A percentile compares a stretch with the other conserved stretches of the same genome.
phyloP scores from a whole-genome alignment of 805 yeast genomes.

The Kuraishia hungarica region DNA sequence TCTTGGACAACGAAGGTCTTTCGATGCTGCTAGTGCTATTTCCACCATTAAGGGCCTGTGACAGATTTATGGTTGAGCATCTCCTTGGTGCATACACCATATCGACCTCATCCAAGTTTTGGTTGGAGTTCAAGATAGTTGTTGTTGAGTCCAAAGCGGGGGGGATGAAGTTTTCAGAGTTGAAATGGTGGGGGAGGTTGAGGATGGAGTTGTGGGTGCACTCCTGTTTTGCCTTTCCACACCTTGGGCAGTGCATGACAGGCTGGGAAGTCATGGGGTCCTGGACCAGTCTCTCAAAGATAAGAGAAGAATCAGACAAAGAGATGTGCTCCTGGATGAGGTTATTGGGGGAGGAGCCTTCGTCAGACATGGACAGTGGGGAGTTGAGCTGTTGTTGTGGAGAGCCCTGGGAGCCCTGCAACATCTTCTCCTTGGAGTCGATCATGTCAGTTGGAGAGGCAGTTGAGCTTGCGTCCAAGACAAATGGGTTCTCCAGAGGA shows the following conservation, averaged over 20 bases:
- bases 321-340: neutral
- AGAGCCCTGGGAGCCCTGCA: neutral
- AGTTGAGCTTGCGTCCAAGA: neutral
- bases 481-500: neutral
- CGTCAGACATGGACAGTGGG: conserved; percentile 1
- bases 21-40: no score
- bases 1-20: conserved; percentile 1
- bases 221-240: conserved; percentile 4
- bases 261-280: conserved; percentile 30
- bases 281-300: conserved; percentile 62
- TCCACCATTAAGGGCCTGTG: conserved; percentile 14
- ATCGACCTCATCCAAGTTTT: conserved; percentile 38
- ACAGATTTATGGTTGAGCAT: conserved; percentile 43
- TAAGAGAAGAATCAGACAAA: conserved; percentile 29
- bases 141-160: conserved; percentile 46
- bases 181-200: conserved; percentile 28
- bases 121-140: conserved; percentile 28
- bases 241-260: conserved; percentile 6
- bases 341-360: neutral
- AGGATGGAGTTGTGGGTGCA: conserved; percentile 13
- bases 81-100: conserved; percentile 41
- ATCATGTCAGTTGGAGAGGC: neutral
- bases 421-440: neutral
- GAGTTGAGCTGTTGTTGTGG: conserved; percentile 1
- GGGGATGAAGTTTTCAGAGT: conserved; percentile 45